phyloP scores from a whole-genome alignment of 176 grass and related monocot species.

The Calamus simplicifolius region DNA sequence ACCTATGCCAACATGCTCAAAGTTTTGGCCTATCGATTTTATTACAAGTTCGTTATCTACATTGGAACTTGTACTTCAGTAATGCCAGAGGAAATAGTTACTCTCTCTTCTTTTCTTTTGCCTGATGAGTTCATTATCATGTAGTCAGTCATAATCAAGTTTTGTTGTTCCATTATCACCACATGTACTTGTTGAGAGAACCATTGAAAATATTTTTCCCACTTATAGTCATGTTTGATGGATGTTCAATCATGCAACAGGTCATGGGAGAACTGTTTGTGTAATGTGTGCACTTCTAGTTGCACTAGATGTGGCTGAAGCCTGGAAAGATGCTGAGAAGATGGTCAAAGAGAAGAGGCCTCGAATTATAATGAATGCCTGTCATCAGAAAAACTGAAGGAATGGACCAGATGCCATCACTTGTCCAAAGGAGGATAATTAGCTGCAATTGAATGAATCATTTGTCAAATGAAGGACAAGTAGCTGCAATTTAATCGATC shows the following conservation, averaged over 20 bases:
- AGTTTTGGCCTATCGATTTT: too few relatives aligned
- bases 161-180: too few relatives aligned
- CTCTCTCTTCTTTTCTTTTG: too few relatives aligned
- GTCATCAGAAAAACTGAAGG: constrained; percentile 66
- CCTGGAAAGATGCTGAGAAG: constrained; percentile 74
- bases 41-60: too few relatives aligned
- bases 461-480: constrained; percentile 31
- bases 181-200: too few relatives aligned
- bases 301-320: constrained; percentile 41
- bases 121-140: too few relatives aligned
- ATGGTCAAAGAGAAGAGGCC: constrained; percentile 52
- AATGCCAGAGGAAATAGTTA: too few relatives aligned
- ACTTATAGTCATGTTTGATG: too few relatives aligned
- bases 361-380: constrained; percentile 70
- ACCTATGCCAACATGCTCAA: too few relatives aligned
- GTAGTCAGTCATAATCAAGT: too few relatives aligned
- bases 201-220: too few relatives aligned
- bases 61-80: too few relatives aligned
- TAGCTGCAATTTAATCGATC: background rate
- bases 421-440: constrained; percentile 26
- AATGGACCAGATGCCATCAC: constrained; percentile 53
- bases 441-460: background rate
- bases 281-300: constrained; percentile 79
- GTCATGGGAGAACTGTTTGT: constrained; percentile 87
- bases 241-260: constrained; percentile 17